A percentile compares a stretch with the other conserved stretches of the same genome.
phyloP scores from a whole-genome alignment of 2,329 filamentous ascomycete genomes.

The Penicillium sp. region DNA sequence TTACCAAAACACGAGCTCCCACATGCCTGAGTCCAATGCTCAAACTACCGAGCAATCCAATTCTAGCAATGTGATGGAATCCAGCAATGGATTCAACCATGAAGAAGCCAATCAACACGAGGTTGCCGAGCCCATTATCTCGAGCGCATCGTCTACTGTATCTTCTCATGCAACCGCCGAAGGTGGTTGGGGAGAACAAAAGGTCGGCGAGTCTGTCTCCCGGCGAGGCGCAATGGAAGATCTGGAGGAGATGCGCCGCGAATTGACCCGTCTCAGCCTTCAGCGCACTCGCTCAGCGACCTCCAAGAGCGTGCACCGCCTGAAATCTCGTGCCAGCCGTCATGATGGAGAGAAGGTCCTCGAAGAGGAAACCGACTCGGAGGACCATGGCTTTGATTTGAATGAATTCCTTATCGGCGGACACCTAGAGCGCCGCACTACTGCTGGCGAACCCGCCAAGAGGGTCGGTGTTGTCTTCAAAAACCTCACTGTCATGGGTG shows the following conservation, averaged over 20 bases:
- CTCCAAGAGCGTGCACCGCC: slow-evolving; percentile 28
- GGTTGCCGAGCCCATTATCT: slow-evolving; percentile 3
- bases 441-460: slow-evolving; percentile 66
- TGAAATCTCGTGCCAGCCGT: slow-evolving; percentile 30
- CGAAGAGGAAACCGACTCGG: slow-evolving; percentile 38
- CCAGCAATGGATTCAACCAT: neutral
- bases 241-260: slow-evolving; percentile 56
- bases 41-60: neutral
- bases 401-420: slow-evolving; percentile 71
- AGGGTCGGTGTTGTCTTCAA: slow-evolving; percentile 77
- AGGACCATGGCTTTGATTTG: slow-evolving; percentile 59
- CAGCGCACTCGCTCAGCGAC: slow-evolving; percentile 34
- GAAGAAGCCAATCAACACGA: slow-evolving; percentile 7
- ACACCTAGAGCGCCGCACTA: slow-evolving; percentile 71
- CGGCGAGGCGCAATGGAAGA: slow-evolving; percentile 59
- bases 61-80: neutral
- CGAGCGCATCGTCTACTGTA: slow-evolving; percentile 15
- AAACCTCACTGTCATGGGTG: slow-evolving; percentile 71
- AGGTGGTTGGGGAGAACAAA: slow-evolving; percentile 65
- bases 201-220: slow-evolving; percentile 56
- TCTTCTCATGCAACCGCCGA: slow-evolving; percentile 28
- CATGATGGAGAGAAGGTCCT: slow-evolving; percentile 49
- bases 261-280: slow-evolving; percentile 56
- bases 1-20: neutral
- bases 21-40: neutral